phyloP scores from a whole-genome alignment of 495 filamentous ascomycete species.

The Neurospora sp. region DNA sequence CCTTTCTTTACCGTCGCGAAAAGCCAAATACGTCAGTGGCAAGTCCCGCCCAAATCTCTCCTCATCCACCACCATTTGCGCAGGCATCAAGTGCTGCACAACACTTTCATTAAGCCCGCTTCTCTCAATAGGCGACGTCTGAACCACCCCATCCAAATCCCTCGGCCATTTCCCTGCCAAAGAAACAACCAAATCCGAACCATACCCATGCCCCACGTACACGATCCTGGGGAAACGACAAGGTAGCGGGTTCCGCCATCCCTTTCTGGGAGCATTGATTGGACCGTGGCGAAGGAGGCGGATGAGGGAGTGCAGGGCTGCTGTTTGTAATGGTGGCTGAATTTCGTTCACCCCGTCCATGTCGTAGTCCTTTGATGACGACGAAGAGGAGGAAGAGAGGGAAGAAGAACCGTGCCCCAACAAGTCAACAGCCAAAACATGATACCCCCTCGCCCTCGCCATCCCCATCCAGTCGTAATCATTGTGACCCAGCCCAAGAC shows the following conservation, averaged over 20 bases:
- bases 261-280: not conserved
- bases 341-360: not conserved
- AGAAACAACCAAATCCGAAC: too few relatives aligned
- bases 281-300: not conserved
- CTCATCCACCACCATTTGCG: not conserved
- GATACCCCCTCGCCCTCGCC: not conserved
- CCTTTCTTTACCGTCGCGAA: not conserved
- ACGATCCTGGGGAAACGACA: not conserved
- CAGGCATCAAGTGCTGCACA: not conserved
- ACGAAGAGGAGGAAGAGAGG: not conserved
- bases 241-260: not conserved
- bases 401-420: not conserved
- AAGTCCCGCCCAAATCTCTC: not conserved
- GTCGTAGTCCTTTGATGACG: not conserved
- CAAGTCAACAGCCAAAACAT: not conserved
- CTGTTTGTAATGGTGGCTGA: not conserved
- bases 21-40: not conserved
- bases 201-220: not conserved
- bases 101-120: not conserved
- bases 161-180: not conserved
- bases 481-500: not conserved
- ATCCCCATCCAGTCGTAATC: not conserved
- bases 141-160: not conserved
- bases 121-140: not conserved
- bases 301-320: not conserved